These are phyloP conservation scores for Crithidia mellificae DNA, from an alignment of 208 protist genomes.

Conservation along the genomic window DNA sequence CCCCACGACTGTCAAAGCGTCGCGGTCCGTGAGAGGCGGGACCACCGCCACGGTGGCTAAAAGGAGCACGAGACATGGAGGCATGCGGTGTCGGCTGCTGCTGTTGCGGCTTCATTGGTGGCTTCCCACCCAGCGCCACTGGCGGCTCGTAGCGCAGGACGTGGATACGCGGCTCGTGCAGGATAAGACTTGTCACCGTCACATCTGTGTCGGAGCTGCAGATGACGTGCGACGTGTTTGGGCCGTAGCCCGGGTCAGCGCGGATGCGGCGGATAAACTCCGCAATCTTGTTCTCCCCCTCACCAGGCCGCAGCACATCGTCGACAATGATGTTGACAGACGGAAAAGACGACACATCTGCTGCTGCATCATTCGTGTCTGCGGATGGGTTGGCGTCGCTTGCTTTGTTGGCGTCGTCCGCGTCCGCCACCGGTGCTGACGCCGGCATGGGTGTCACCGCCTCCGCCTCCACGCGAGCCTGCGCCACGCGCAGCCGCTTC, in stretches of 20 bases:
- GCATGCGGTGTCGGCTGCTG: constrained; percentile 13
- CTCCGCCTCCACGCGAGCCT: background rate
- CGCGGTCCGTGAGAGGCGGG: constrained; percentile 7
- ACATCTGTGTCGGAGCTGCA: constrained; percentile 99
- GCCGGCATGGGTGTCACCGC: background rate
- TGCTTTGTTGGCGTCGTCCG: background rate
- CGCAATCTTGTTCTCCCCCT: constrained; percentile 95
- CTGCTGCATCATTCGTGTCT: background rate
- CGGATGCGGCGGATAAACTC: constrained; percentile 81
- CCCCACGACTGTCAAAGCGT: constrained; percentile 19
- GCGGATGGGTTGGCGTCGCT: too few species aligned
- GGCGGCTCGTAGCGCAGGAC: constrained; percentile 97
- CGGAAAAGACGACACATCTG: constrained; percentile 16
- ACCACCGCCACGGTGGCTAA: constrained; percentile 13
- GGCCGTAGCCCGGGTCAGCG: constrained; percentile 92
- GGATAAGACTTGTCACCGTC: constrained; percentile 95
- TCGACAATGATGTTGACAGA: constrained; percentile 93
- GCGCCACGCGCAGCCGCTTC: constrained; percentile 60
- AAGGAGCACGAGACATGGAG: constrained; percentile 2
- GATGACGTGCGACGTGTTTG: constrained; percentile 97
- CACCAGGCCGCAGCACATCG: constrained; percentile 95
- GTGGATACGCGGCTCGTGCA: constrained; percentile 97
- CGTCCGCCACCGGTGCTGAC: too few species aligned
- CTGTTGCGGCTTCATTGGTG: constrained; percentile 16
- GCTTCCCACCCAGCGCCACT: constrained; percentile 38